A percentile compares a stretch with the other conserved stretches of the same genome.
phyloP scores from a whole-genome alignment of 805 yeast species.

The Hanseniaspora lindneri region DNA sequence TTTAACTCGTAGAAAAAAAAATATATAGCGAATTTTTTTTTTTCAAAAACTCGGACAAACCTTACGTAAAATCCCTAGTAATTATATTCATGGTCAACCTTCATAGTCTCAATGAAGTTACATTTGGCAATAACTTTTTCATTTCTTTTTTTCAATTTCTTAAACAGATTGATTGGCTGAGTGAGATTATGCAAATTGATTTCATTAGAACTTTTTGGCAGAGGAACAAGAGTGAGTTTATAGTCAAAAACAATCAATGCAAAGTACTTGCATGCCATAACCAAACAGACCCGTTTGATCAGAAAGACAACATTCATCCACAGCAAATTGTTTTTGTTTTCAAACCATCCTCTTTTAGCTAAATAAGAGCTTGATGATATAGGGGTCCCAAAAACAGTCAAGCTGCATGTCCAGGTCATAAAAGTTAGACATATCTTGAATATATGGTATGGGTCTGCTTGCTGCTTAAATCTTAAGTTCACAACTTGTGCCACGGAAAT shows the following conservation, averaged over 20 bases:
- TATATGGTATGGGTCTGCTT: slow-evolving; percentile 2
- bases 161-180: slow-evolving; percentile 1
- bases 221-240: slow-evolving; percentile 2
- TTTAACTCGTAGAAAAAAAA: no score
- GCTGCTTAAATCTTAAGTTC: slow-evolving; percentile 3
- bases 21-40: no score
- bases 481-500: slow-evolving; percentile 5
- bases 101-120: not conserved
- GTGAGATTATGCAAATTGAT: not conserved
- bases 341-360: not conserved
- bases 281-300: slow-evolving; percentile 6
- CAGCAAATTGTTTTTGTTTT: not conserved
- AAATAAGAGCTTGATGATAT: no score
- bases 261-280: slow-evolving; percentile 12
- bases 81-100: not conserved
- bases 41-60: no score
- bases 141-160: not conserved
- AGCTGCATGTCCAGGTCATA: slow-evolving; percentile 2
- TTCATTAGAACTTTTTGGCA: not conserved
- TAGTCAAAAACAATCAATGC: slow-evolving; percentile 3
- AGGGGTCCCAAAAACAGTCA: slow-evolving; percentile 10
- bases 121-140: slow-evolving; percentile 7
- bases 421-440: not conserved
- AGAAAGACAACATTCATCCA: not conserved
- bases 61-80: no score